These are phyloP conservation scores for Dactylella cylindrospora DNA, from an alignment of 2,329 filamentous ascomycete species.

Conservation along the genomic window DNA sequence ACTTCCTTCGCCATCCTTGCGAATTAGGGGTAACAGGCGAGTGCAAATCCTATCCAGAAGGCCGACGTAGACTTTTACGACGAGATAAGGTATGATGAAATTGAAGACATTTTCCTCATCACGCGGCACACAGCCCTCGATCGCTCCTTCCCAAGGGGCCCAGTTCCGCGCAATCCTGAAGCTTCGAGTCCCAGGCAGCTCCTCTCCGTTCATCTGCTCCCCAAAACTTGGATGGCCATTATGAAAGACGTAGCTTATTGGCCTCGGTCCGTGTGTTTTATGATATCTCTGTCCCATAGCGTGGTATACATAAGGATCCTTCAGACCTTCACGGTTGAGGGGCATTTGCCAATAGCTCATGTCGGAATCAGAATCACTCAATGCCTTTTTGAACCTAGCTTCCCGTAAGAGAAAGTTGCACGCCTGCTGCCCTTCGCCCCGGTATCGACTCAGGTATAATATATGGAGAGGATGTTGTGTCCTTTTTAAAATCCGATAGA, in stretches of 20 bases:
- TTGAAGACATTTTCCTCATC: not conserved
- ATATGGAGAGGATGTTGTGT: constrained; percentile 25
- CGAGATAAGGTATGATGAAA: constrained; percentile 4
- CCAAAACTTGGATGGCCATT: constrained; percentile 29
- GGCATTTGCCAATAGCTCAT: not conserved
- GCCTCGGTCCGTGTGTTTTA: constrained; percentile 6
- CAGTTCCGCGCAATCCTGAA: constrained; percentile 15
- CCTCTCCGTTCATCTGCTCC: not conserved
- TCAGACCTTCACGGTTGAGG: not conserved
- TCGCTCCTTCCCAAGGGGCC: constrained; percentile 19
- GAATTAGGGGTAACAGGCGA: constrained; percentile 9
- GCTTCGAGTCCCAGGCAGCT: not conserved
- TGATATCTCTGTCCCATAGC: not conserved
- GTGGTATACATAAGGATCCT: no score
- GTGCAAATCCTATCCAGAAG: constrained; percentile 5
- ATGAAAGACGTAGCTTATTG: constrained; percentile 32
- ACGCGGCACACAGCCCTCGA: not conserved
- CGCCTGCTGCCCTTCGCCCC: not conserved
- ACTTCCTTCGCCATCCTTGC: constrained; percentile 26
- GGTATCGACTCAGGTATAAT: constrained; percentile 9
- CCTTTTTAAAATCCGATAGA: constrained; percentile 23
- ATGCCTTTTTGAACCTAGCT: not conserved
- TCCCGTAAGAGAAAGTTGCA: not conserved
- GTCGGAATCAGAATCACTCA: not conserved
- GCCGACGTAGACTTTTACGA: not conserved